Evolutionary conservation across 2,329 filamentous ascomycete genomes (phyloP).

Genomic region (Cladophialophora chaetospira): DNA sequence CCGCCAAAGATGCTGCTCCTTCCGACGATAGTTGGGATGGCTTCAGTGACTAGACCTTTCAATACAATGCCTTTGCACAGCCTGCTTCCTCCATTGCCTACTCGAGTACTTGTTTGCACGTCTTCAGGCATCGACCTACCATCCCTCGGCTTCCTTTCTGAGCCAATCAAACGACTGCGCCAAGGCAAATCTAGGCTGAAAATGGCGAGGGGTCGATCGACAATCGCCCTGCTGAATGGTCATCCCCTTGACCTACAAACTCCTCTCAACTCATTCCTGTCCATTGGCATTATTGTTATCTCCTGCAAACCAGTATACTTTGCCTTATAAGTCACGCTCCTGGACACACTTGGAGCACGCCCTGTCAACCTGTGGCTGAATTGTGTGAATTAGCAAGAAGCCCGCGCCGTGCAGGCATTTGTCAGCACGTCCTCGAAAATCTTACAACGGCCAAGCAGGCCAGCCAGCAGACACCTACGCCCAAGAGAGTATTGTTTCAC

Average conservation of each 20-base stretch:
- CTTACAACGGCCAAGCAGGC: neutral
- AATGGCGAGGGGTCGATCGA: neutral
- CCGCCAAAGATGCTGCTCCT: constrained; percentile 19
- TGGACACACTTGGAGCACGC: no score
- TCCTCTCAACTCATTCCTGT: no score
- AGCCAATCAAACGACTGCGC: neutral
- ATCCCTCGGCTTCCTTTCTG: no score
- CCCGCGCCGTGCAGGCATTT: neutral
- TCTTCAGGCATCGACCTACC: no score
- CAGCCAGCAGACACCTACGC: neutral
- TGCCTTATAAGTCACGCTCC: no score
- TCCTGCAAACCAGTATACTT: no score
- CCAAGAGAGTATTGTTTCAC: neutral
- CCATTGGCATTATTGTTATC: no score
- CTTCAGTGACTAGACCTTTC: constrained; percentile 39
- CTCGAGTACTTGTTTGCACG: no score
- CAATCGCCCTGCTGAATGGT: neutral
- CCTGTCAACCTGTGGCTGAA: no score
- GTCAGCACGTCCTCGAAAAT: neutral
- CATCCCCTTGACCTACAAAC: no score
- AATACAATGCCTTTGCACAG: no score
- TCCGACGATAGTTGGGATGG: constrained; percentile 49
- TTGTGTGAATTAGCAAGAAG: neutral
- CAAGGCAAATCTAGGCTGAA: neutral
- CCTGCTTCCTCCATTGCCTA: no score